Evolutionary conservation across 257 asterid genomes (phyloP), one percentile per base, ranked within the genome.

Genomic region (Asclepias syriaca): DNA sequence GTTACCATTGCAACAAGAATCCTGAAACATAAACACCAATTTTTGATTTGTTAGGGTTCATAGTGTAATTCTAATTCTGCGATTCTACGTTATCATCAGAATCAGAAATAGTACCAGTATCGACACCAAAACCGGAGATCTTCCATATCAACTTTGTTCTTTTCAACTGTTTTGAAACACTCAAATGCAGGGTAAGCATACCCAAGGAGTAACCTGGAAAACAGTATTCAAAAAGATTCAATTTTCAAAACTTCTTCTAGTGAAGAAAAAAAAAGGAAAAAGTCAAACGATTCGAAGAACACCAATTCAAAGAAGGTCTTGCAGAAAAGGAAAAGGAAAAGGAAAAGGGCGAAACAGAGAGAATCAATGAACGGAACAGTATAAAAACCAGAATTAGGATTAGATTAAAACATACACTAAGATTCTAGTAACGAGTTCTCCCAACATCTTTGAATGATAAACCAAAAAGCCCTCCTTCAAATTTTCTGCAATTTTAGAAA

Each of bases 91-190:
- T 24, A 24, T 29, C 0, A 29, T 29, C 10, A 43, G 48, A 43
- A 43, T 43, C 11, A 7, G 48, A 43, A 43, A 43, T 43, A 61
- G 3, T 48, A 93, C 98, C 98, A 93, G 73, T 93, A 93, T 79
- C 87, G 98, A 69, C 98, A 93, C 98, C 98, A 93, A 69, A 87
- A 93, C 8, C 97, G 78, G 78, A 93, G 90, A 58, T 93, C 96
- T 34, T 82, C 89, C 61, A 85, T 84, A 37, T 79, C 85, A 21
- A 90, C 97, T 80, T 83, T 86, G 82, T 87, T 87, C 78, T 85
- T 92, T 84, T 92, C 98, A 68, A 92, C 74, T 4, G 89, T 84
- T 78, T 88, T 92, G 79, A 87, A 92, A 65, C 98, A 92, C 68
- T 88, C 96, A 83, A 92, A 85, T 9, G 98, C 96, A 75, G 98